phyloP scores from a whole-genome alignment of 305 asterid species.

The Ajuga reptans region DNA sequence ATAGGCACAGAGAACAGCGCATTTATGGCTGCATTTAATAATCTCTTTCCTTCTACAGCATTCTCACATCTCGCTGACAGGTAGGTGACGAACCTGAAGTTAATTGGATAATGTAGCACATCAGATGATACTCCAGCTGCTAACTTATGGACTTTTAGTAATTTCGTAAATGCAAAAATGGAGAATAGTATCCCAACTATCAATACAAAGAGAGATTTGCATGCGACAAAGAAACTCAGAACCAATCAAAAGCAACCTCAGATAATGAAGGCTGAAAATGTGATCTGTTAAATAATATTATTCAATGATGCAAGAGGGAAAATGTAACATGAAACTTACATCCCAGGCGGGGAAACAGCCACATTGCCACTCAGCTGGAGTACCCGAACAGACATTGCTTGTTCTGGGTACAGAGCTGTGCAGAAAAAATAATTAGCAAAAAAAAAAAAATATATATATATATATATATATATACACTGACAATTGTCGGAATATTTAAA shows the following conservation, averaged over 20 bases:
- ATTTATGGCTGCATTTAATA: conserved; percentile 51
- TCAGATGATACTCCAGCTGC: conserved; percentile 18
- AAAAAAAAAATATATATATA: background rate
- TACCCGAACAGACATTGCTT: conserved; percentile 55
- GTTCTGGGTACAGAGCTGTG: conserved; percentile 71
- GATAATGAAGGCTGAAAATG: background rate
- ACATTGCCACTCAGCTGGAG: conserved; percentile 74
- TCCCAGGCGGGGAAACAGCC: conserved; percentile 70
- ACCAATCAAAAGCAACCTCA: background rate
- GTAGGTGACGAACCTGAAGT: conserved; percentile 66
- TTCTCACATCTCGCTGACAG: conserved; percentile 57
- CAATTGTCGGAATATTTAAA: conserved; percentile 3
- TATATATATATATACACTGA: too few species aligned
- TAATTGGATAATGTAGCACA: conserved; percentile 12
- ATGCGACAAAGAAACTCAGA: background rate
- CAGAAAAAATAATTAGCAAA: conserved; percentile 6
- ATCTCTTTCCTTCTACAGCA: conserved; percentile 57
- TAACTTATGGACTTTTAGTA: background rate
- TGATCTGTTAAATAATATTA: background rate
- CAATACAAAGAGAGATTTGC: background rate
- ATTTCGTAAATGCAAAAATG: background rate
- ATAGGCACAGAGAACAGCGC: conserved; percentile 47
- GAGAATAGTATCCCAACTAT: background rate
- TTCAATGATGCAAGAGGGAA: background rate
- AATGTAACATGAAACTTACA: conserved; percentile 40